A percentile compares a stretch with the other conserved stretches of the same genome.
These are phyloP conservation scores for Leishmania arabica DNA, from an alignment of 208 protist genomes.

Conservation along the genomic window DNA sequence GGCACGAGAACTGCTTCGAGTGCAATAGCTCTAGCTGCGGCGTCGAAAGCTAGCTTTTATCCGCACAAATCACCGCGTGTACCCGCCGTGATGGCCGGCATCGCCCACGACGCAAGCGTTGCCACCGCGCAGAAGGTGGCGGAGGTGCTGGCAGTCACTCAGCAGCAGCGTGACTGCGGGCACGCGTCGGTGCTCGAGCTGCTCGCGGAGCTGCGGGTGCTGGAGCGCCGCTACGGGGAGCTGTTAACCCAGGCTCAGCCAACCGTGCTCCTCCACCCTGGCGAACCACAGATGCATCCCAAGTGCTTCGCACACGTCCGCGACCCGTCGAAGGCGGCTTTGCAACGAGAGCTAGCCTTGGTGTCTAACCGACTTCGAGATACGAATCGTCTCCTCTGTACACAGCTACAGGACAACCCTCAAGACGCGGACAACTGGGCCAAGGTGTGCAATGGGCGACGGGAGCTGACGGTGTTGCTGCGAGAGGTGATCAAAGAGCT, in stretches of 20 bases:
- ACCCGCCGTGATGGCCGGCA: slow-evolving; percentile 16
- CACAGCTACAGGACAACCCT: slow-evolving; percentile 90
- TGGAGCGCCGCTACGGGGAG: slow-evolving; percentile 87
- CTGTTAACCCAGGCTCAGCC: slow-evolving; percentile 61
- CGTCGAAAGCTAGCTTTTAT: not conserved
- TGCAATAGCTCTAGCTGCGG: not conserved
- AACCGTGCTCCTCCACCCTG: slow-evolving; percentile 46
- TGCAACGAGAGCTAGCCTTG: slow-evolving; percentile 66
- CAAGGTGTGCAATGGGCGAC: slow-evolving; percentile 85
- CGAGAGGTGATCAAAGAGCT: slow-evolving; percentile 68
- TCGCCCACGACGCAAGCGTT: slow-evolving; percentile 4
- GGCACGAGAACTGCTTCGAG: not conserved
- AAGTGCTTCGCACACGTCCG: slow-evolving; percentile 27
- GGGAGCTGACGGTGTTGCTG: slow-evolving; percentile 81
- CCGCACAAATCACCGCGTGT: slow-evolving; percentile 15
- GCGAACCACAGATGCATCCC: slow-evolving; percentile 59
- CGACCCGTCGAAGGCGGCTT: slow-evolving; percentile 38
- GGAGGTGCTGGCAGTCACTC: slow-evolving; percentile 32
- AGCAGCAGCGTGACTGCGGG: slow-evolving; percentile 40
- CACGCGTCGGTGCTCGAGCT: slow-evolving; percentile 79
- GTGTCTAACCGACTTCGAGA: slow-evolving; percentile 76
- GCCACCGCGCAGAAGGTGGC: slow-evolving; percentile 19
- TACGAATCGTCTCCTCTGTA: slow-evolving; percentile 80
- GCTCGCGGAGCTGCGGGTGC: slow-evolving; percentile 67
- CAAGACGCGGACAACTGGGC: slow-evolving; percentile 93